Conservation (phyloP, 306 rosid species). For the Corylus heterophylla region DNA sequence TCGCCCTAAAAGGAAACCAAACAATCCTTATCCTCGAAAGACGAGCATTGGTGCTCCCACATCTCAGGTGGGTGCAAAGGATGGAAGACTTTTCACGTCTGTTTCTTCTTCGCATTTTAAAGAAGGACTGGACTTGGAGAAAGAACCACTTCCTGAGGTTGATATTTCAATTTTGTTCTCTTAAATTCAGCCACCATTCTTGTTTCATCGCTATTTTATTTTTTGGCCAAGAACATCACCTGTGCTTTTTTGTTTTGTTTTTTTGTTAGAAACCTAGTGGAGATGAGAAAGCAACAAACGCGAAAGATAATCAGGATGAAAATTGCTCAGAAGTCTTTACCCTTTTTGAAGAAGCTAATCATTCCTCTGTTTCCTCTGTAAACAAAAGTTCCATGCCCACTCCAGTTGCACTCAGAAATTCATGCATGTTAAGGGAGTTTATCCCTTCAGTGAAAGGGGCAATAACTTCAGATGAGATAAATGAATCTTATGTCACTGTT, state of each 20-base stretch:
- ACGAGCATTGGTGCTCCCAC: conserved; percentile 41
- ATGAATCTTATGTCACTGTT: conserved; percentile 45
- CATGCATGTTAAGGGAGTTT: conserved; percentile 52
- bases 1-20: conserved; percentile 92
- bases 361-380: conserved; percentile 62
- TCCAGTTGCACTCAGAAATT: conserved; percentile 40
- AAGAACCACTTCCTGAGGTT: conserved; percentile 72
- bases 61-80: conserved; percentile 56
- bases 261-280: conserved; percentile 48
- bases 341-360: conserved; percentile 55
- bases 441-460: conserved; percentile 62
- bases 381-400: conserved; percentile 42
- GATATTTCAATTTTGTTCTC: conserved; percentile 22
- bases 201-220: conserved; percentile 9
- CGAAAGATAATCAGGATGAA: conserved; percentile 51
- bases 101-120: conserved; percentile 52
- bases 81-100: conserved; percentile 57
- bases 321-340: conserved; percentile 52
- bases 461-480: conserved; percentile 41
- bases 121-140: conserved; percentile 67
- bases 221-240: conserved; percentile 19
- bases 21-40: conserved; percentile 95
- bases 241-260: conserved; percentile 11
- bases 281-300: conserved; percentile 47
- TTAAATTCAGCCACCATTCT: conserved; percentile 8